These are phyloP conservation scores for Eutrema yunnanense DNA, from an alignment of 345 rosid genomes.

Conservation along the genomic window DNA sequence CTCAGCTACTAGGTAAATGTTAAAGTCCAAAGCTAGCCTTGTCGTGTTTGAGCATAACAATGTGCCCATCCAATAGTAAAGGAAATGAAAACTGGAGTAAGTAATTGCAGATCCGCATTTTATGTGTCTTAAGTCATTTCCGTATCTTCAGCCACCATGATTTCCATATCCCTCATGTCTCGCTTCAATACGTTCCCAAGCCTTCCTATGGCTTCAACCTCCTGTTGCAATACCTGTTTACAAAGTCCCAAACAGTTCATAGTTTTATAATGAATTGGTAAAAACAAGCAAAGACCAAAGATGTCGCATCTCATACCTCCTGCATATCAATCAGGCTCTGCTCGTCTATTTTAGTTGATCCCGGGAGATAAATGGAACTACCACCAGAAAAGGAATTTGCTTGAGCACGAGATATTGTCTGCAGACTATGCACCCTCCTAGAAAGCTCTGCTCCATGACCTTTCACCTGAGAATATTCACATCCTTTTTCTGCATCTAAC, in stretches of 20 bases:
- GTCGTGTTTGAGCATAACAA: background rate
- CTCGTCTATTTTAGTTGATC: conserved; percentile 90
- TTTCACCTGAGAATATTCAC: conserved; percentile 56
- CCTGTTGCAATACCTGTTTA: conserved; percentile 73
- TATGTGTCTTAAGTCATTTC: conserved; percentile 40
- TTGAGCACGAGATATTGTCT: conserved; percentile 66
- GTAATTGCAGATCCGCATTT: background rate
- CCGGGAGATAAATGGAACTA: conserved; percentile 71
- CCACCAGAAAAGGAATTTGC: conserved; percentile 54
- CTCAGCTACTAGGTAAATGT: conserved; percentile 18
- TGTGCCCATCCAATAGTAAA: background rate
- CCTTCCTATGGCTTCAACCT: conserved; percentile 85
- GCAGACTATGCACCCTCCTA: conserved; percentile 85
- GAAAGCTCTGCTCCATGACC: conserved; percentile 97
- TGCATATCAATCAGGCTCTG: conserved; percentile 96
- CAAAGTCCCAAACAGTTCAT: background rate
- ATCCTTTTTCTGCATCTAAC: background rate
- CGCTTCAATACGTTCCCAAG: conserved; percentile 79
- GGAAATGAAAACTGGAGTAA: conserved; percentile 5
- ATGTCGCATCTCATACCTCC: conserved; percentile 46
- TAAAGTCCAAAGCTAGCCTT: conserved; percentile 14
- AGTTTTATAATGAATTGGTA: background rate
- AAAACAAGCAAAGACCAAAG: background rate
- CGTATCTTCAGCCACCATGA: conserved; percentile 79
- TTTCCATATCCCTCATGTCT: conserved; percentile 74